Evolutionary conservation across 805 yeast genomes (phyloP), one percentile per base, ranked within the genome.

Genomic region (Candida glaebosa): DNA sequence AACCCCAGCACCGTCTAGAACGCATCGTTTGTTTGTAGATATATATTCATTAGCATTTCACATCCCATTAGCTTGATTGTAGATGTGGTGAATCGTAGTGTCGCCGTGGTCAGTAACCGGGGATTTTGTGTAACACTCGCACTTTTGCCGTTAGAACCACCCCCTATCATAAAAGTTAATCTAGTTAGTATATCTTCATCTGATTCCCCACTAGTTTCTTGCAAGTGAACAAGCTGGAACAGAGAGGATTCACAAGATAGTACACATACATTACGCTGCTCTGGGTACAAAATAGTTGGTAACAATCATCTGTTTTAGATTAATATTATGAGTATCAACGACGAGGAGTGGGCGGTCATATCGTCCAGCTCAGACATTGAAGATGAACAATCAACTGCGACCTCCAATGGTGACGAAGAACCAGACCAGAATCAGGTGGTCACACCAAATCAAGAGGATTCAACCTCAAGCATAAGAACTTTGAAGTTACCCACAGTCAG

Each of bases 281-380:
- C n/a, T n/a, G n/a, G n/a, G 8, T 24, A 8, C 28, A 24, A 8
- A 24, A 24, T 24, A 24, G 12, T 30, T 9, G 33, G 17, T 32
- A n/a, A n/a, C n/a, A n/a, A n/a, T n/a, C n/a, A n/a, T n/a, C n/a
- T n/a, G n/a, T n/a, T n/a, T n/a, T n/a, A n/a, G n/a, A n/a, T n/a
- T n/a, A n/a, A n/a, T n/a, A 32, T 32, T 17, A 24, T 24, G 28
- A 24, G 28, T 24, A 24, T 24, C 30, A 45, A 52, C 22, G 73
- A 69, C 36, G 75, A 69, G 53, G 75, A 69, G 35, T 69, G 75
- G 75, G 61, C 74, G 5, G 63, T 69, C 31, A 69, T 69, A 16
- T 65, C 71, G 6, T 68, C 73, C 8, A 60, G 62, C 30, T 67
- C 73, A 1, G 75, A 69, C 33, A 42, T 61, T 19, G 68, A 65